Base-by-base conservation (phyloP, 2,329 filamentous ascomycete genomes). In the Epichloe coenophiala region DNA sequence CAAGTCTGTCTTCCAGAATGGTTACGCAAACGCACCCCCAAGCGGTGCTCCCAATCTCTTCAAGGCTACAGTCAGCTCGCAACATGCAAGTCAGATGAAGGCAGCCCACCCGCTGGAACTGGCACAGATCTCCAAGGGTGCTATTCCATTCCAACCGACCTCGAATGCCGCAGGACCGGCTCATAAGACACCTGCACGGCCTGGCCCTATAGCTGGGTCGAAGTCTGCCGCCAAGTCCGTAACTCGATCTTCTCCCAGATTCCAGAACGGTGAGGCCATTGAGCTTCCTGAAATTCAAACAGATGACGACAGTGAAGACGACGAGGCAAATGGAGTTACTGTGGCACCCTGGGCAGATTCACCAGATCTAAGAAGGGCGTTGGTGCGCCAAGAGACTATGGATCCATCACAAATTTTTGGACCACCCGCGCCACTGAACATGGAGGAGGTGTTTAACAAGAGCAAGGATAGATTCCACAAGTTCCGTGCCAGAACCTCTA, bases 371-470 rank as follows among this genome's bases (percentile, higher is more conserved):
- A 80, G 84, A 17, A 74, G 79, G 49, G 78, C 88, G 50, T 77
- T 98, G 27, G 77, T 84, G 52, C 75, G 81, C 47, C 94, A 98
- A 64, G 90, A 98, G 65, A 79, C 81, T 9, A 77, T 93, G 58
- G 89, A 98, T 60, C 88, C 89, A 0, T 80, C 87, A 60, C 72
- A 78, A 38, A 86, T 98, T 49, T 98, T 98, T 62, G 93, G 93
- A 0, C 86, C 88, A 0, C 88, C 95, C 21, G 83, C 79, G 11
- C 87, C 89, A 12, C 74, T 98, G 56, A 88, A 88, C 61, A 93
- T 98, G 84, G 94, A 98, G 61, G 90, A 97, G 63, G 89, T 96
- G 35, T 98, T 98, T 69, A 85, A 78, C 67, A 88, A 89, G 65
- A 90, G 86, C 67, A 89, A 89, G 65, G 88, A 91, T 51, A 74